phyloP scores from a whole-genome alignment of 768 basidiomycete species.

The Podaxis sp. region DNA sequence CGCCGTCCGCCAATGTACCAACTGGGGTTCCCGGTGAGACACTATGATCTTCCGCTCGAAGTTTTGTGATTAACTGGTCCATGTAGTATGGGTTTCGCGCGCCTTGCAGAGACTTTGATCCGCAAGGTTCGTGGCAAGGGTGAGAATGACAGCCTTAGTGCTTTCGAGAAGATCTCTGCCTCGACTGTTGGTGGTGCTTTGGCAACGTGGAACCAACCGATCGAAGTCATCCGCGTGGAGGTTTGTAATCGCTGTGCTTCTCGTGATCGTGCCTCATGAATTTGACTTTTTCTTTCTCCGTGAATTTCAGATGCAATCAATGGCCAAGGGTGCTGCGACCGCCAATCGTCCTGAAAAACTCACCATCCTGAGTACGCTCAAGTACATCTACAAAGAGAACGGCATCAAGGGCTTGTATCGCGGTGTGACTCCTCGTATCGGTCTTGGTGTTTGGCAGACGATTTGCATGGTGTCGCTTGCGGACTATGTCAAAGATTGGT shows the following conservation, averaged over 20 bases:
- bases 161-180: constrained; percentile 83
- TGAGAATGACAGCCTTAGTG: constrained; percentile 70
- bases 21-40: constrained; percentile 86
- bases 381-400: constrained; percentile 95
- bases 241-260: constrained; percentile 34
- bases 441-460: constrained; percentile 95
- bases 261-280: background rate
- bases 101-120: constrained; percentile 82
- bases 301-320: constrained; percentile 89
- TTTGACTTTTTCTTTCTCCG: constrained; percentile 3
- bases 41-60: background rate
- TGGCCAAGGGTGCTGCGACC: constrained; percentile 78
- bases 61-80: background rate
- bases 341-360: constrained; percentile 87
- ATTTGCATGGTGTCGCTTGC: constrained; percentile 99
- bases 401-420: constrained; percentile 96
- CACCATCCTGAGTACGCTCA: constrained; percentile 87
- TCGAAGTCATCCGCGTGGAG: constrained; percentile 96
- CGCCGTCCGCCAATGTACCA: constrained; percentile 88
- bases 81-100: constrained; percentile 91
- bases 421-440: constrained; percentile 96
- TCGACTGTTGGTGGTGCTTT: constrained; percentile 92
- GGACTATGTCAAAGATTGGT: constrained; percentile 92
- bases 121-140: constrained; percentile 75
- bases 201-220: constrained; percentile 99